These are phyloP conservation scores for Trypethelium eluteriae DNA, from an alignment of 495 filamentous ascomycete species.

Conservation along the genomic window DNA sequence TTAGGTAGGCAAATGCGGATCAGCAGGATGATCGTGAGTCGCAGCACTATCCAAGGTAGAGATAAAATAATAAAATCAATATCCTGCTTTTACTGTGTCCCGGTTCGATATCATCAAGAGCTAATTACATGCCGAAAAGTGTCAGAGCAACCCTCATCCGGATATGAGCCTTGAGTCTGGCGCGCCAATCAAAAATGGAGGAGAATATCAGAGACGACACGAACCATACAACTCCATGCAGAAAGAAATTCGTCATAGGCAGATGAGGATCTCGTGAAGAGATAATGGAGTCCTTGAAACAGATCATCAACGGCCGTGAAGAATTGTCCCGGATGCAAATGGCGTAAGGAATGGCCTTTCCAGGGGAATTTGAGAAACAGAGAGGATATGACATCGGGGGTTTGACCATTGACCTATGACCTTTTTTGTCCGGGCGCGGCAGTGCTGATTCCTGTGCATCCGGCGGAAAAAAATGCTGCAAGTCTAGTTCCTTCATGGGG, in stretches of 20 bases:
- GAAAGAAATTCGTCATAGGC: slow-evolving; percentile 1
- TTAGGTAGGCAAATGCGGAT: neutral
- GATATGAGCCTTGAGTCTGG: neutral
- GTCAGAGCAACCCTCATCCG: neutral
- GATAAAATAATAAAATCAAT: neutral
- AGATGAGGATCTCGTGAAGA: neutral
- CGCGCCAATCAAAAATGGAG: neutral
- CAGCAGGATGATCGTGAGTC: neutral
- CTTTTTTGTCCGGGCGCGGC: neutral
- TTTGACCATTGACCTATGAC: slow-evolving; percentile 9
- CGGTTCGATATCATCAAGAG: neutral
- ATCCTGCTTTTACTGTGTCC: neutral
- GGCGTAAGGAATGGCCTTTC: neutral
- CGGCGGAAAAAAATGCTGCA: slow-evolving; percentile 6
- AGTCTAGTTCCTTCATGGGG: slow-evolving; percentile 2
- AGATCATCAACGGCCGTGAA: neutral
- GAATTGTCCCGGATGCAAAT: neutral
- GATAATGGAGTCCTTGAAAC: neutral
- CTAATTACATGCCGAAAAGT: slow-evolving; percentile 3
- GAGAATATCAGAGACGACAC: no score
- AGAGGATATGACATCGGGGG: neutral
- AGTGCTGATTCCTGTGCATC: slow-evolving; percentile 8
- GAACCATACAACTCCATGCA: neutral
- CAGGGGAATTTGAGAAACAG: neutral
- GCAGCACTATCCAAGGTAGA: neutral